Evolutionary conservation across 169 alveolate species (phyloP).

Genomic region (Plasmodium relictum): DNA sequence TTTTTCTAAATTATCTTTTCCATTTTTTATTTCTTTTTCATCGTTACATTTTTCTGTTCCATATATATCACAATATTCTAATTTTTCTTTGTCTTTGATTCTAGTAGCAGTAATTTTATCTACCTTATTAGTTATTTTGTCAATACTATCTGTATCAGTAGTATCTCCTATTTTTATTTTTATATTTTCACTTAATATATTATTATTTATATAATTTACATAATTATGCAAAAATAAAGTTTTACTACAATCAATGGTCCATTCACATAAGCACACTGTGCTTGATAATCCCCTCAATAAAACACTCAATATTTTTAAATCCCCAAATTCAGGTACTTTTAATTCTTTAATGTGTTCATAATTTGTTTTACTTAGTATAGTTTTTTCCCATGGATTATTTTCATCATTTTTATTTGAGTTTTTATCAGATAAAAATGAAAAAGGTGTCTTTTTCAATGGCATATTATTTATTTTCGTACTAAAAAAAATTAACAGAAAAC

Average conservation of each 20-base stretch:
- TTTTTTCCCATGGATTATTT: constrained; percentile 3
- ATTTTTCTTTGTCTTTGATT: not conserved
- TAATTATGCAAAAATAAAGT: constrained; percentile 18
- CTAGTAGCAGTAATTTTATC: not conserved
- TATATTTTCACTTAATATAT: constrained; percentile 31
- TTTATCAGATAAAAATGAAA: constrained; percentile 36
- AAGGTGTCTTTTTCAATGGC: constrained; percentile 52
- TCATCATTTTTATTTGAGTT: constrained; percentile 11
- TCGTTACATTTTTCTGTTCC: not conserved
- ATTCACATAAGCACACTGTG: constrained; percentile 63
- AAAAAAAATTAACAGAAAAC: not conserved
- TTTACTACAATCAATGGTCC: constrained; percentile 36
- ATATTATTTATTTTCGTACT: constrained; percentile 12
- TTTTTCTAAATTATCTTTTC: not conserved
- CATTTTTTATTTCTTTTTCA: constrained; percentile 1
- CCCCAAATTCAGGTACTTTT: constrained; percentile 27
- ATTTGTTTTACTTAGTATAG: not conserved
- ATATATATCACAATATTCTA: not conserved
- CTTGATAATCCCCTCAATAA: constrained; percentile 59
- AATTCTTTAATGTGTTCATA: constrained; percentile 16
- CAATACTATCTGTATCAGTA: not conserved
- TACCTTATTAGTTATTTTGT: not conserved
- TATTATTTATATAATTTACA: constrained; percentile 53
- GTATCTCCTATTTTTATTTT: not conserved
- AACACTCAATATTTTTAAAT: constrained; percentile 39